Conservation (phyloP, 2,329 filamentous ascomycete species). For the Calonectria pauciramosa region DNA sequence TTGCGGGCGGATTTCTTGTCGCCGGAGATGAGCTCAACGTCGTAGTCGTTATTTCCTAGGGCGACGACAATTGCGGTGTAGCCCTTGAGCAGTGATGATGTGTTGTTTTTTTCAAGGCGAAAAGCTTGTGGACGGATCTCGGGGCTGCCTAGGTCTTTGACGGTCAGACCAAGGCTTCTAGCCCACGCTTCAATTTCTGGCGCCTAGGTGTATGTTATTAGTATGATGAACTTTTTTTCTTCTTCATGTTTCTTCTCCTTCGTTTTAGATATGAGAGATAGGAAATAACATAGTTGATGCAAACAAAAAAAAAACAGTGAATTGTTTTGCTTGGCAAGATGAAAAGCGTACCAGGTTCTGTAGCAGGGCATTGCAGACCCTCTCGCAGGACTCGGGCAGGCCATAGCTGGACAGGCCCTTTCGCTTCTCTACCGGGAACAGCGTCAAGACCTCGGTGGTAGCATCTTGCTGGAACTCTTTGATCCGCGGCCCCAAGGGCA, state of each 20-base stretch:
- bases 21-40: conserved; percentile 42
- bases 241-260: background rate
- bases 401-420: conserved; percentile 43
- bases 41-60: conserved; percentile 43
- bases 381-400: conserved; percentile 41
- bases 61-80: conserved; percentile 44
- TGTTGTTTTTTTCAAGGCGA: conserved; percentile 44
- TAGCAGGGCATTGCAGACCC: conserved; percentile 39
- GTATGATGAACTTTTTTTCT: background rate
- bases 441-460: conserved; percentile 43
- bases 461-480: conserved; percentile 44
- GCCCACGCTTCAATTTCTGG: conserved; percentile 42
- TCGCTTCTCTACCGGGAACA: conserved; percentile 42
- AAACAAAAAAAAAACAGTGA: background rate
- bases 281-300: background rate
- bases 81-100: conserved; percentile 42
- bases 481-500: conserved; percentile 39
- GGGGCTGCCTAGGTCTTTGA: conserved; percentile 41
- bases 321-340: background rate
- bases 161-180: conserved; percentile 38
- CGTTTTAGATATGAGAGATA: conserved; percentile 2
- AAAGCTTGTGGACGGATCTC: conserved; percentile 45
- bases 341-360: conserved; percentile 38
- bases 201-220: conserved; percentile 27
- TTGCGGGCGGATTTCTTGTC: conserved; percentile 38